phyloP scores from a whole-genome alignment of 352 stramenopile species.

The Globisporangium nodosum region DNA sequence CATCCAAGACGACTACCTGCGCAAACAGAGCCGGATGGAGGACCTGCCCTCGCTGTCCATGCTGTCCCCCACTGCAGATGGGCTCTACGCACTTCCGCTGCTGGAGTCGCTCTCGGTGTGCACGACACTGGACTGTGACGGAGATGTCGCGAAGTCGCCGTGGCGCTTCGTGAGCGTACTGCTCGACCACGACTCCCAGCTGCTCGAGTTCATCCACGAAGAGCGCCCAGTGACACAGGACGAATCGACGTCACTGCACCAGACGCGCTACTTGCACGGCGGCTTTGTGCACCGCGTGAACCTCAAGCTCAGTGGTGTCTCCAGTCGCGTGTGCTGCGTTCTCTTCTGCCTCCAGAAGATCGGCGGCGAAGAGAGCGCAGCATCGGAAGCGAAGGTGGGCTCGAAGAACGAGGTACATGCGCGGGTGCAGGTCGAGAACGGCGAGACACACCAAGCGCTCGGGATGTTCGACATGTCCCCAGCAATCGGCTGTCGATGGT shows the following conservation, averaged over 20 bases:
- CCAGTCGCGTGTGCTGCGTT: slow-evolving; percentile 42
- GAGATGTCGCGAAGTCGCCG: slow-evolving; percentile 13
- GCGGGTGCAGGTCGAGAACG: slow-evolving; percentile 48
- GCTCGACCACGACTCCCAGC: slow-evolving; percentile 54
- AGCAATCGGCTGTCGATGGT: slow-evolving; percentile 29
- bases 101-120: slow-evolving; percentile 37
- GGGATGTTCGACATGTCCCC: slow-evolving; percentile 39
- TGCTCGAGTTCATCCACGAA: slow-evolving; percentile 61
- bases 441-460: slow-evolving; percentile 35
- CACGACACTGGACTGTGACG: slow-evolving; percentile 30
- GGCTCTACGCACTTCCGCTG: slow-evolving; percentile 42
- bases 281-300: slow-evolving; percentile 47
- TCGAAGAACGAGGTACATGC: slow-evolving; percentile 3
- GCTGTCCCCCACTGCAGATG: slow-evolving; percentile 27
- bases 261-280: slow-evolving; percentile 41
- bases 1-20: slow-evolving; percentile 47
- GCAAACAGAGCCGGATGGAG: slow-evolving; percentile 47
- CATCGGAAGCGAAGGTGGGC: not conserved
- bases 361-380: not conserved
- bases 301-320: slow-evolving; percentile 26
- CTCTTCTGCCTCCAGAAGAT: slow-evolving; percentile 44
- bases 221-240: slow-evolving; percentile 29
- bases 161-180: slow-evolving; percentile 56
- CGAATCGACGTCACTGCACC: slow-evolving; percentile 24
- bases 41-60: slow-evolving; percentile 58